Conservation (phyloP, 768 basidiomycete genomes). For the Suillus occidentalis region DNA sequence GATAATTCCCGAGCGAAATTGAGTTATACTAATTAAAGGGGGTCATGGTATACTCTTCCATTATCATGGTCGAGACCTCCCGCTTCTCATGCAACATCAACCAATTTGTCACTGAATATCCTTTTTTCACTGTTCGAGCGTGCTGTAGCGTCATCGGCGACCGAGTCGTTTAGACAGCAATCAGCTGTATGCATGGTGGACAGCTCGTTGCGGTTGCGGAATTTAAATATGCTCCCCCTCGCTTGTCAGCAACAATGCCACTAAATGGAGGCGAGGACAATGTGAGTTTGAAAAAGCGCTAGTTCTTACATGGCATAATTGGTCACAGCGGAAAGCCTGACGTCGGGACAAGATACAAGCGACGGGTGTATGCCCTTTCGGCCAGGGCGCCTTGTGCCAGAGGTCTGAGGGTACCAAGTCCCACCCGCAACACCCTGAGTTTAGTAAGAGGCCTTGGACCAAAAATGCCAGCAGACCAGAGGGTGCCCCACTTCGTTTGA, state of each 20-base stretch:
- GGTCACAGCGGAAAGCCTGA: conserved; percentile 58
- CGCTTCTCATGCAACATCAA: conserved; percentile 2
- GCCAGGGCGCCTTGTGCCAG: conserved; percentile 58
- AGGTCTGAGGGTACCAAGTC: conserved; percentile 53
- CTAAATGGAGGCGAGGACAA: conserved; percentile 28
- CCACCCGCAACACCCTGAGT: conserved; percentile 58
- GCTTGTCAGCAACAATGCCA: conserved; percentile 55
- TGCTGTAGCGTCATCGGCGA: background rate
- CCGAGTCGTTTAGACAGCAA: background rate
- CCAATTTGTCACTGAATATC: background rate
- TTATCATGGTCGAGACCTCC: background rate
- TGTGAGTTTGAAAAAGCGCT: background rate
- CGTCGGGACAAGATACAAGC: conserved; percentile 62
- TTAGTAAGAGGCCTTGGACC: background rate
- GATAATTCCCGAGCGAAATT: background rate
- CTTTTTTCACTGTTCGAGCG: background rate
- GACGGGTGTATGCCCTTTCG: conserved; percentile 46
- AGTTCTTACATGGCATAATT: conserved; percentile 53
- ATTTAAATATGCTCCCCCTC: conserved; percentile 46
- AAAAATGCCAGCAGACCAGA: background rate
- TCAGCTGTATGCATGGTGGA: conserved; percentile 18
- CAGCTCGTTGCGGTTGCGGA: conserved; percentile 48
- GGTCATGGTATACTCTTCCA: background rate
- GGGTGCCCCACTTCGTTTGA: conserved; percentile 58
- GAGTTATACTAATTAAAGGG: background rate